Conservation (phyloP, 1,139 yeast species). For the Magnusiomyces tetraspermus region DNA sequence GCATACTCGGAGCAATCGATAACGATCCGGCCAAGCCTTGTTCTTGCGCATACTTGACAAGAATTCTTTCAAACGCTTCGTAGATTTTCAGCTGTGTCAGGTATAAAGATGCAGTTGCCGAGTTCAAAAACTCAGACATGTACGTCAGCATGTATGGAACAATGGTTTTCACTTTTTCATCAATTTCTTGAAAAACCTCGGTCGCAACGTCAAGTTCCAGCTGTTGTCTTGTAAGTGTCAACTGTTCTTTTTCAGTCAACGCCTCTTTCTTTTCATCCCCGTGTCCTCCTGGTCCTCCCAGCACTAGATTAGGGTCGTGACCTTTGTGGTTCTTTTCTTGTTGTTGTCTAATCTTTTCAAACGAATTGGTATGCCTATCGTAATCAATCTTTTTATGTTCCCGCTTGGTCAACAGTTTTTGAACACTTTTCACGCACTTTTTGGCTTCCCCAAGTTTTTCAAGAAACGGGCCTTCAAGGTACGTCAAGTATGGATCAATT, state of each 20-base stretch:
- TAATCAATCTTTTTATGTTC: constrained; percentile 40
- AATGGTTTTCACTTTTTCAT: constrained; percentile 35
- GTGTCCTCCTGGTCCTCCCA: too few species aligned
- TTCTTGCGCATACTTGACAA: constrained; percentile 24
- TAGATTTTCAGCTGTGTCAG: constrained; percentile 25
- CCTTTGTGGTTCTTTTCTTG: constrained; percentile 30
- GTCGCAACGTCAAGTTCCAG: constrained; percentile 27
- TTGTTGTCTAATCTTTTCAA: constrained; percentile 39
- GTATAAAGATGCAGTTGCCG: constrained; percentile 28
- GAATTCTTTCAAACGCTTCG: constrained; percentile 21
- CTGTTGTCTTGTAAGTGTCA: constrained; percentile 24
- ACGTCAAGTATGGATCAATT: constrained; percentile 23
- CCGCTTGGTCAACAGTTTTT: constrained; percentile 42
- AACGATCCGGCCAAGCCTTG: constrained; percentile 21
- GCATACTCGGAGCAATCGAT: neutral
- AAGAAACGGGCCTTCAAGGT: constrained; percentile 22
- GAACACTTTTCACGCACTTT: constrained; percentile 35
- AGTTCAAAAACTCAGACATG: constrained; percentile 45
- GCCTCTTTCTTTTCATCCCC: too few species aligned
- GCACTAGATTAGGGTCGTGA: too few species aligned
- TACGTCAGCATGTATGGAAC: constrained; percentile 42
- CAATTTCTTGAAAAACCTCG: constrained; percentile 33
- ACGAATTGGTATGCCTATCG: constrained; percentile 36
- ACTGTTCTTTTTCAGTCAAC: constrained; percentile 28
- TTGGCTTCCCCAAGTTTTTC: constrained; percentile 33